Base-by-base conservation (phyloP, 148 eudicot species). In the Pouteria glomerata region DNA sequence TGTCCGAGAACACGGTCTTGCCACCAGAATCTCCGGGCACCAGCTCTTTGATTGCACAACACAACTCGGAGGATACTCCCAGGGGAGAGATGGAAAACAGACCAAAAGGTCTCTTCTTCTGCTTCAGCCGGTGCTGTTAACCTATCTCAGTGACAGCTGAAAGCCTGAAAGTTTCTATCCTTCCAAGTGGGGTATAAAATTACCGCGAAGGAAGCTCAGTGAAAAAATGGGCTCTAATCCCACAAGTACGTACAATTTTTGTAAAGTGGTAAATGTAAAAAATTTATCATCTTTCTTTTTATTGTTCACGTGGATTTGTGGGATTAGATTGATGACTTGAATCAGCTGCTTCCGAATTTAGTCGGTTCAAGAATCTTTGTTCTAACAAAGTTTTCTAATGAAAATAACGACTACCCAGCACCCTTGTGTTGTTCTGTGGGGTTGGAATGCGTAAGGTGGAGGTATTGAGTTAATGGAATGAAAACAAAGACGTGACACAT, bases 1-100 rank as follows among this genome's bases (percentile, higher is more conserved):
- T 87, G 44, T 78, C 94, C 35, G 88, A 89, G 73, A 93, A 90
- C 73, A 67, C 83, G 15, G 82, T 87, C 69, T 80, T 87, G 52
- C 89, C 97, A 35, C 98, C 98, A 0, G 98, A 94, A 68, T 94
- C 98, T 81, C 98, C 95, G 18, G 97, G 98, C 27, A 94, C 98
- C 39, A 84, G 97, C 80, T 80, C 98, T 11, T 82, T 94, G 74
- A 91, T 94, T 87, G 80, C 86, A 31, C 79, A 76, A 65, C 79
- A 86, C 50, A 89, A 80, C 73, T 76, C 85, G 1, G 87, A 81
- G 45, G 96, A 82, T 72, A 88, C 93, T 45, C 90, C 98, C 7
- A 84, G 84, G 70, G 80, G 80, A 34, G 75, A 80, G 13, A 78
- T 81, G 84, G 93, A 90, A 71, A 78, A 87, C 45, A 78, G 78